These are phyloP conservation scores for Panicum virgatum DNA, from an alignment of 202 grass and related monocot genomes.

Conservation along the genomic window DNA sequence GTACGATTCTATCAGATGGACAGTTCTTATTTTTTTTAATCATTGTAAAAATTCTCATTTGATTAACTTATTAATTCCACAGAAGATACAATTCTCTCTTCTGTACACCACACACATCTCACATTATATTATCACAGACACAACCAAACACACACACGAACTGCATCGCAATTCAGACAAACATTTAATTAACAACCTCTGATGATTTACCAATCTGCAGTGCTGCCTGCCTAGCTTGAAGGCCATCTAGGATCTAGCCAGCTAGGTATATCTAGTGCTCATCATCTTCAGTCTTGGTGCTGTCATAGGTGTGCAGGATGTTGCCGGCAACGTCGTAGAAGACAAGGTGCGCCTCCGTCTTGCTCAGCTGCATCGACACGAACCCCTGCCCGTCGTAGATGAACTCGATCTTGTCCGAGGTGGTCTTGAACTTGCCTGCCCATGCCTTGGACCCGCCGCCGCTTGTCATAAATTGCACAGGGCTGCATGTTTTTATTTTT, in stretches of 20 bases:
- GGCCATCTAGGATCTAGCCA: too few relatives aligned
- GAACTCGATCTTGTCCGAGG: constrained; percentile 62
- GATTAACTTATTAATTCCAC: neutral
- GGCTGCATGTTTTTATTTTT: constrained; percentile 25
- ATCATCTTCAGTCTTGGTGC: constrained; percentile 30
- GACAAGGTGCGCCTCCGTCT: constrained; percentile 35
- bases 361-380: constrained; percentile 60
- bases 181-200: too few relatives aligned
- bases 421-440: constrained; percentile 56
- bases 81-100: neutral
- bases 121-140: too few relatives aligned
- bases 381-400: constrained; percentile 86
- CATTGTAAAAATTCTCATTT: too few relatives aligned
- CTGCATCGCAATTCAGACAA: neutral
- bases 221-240: neutral
- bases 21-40: too few relatives aligned
- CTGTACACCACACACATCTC: too few relatives aligned
- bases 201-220: neutral
- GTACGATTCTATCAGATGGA: too few relatives aligned
- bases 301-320: constrained; percentile 57
- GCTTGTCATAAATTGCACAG: constrained; percentile 69
- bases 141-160: neutral
- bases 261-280: neutral
- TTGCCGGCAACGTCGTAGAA: constrained; percentile 66
- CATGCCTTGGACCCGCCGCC: constrained; percentile 83